Percentiles rank a stretch among this genome's conserved stretches.
phyloP scores from a whole-genome alignment of 768 basidiomycete species.

The Amanita exitialis region DNA sequence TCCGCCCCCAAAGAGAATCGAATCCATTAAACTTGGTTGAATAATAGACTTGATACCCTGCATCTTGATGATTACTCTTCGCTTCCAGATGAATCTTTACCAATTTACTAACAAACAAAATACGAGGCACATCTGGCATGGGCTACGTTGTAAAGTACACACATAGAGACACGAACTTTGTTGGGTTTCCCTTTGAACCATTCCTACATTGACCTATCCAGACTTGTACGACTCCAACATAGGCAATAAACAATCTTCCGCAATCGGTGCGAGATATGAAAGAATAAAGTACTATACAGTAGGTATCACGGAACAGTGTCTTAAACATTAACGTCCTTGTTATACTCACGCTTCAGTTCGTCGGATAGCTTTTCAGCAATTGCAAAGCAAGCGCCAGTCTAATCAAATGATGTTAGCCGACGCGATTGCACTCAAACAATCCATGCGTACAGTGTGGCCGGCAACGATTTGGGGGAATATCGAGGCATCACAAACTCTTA shows the following conservation, averaged over 20 bases:
- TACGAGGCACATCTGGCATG: neutral
- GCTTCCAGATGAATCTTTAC: neutral
- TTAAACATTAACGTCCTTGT: neutral
- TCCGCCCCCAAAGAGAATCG: conserved; percentile 32
- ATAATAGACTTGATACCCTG: neutral
- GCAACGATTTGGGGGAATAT: conserved; percentile 30
- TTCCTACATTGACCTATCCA: neutral
- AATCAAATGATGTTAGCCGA: neutral
- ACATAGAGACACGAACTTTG: neutral
- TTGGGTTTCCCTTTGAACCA: neutral
- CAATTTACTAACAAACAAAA: neutral
- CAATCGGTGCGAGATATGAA: neutral
- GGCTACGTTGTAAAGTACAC: conserved; percentile 2
- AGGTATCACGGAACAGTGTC: neutral
- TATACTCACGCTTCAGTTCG: conserved; percentile 18
- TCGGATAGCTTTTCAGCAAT: conserved; percentile 23
- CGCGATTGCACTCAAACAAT: neutral
- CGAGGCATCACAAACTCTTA: conserved; percentile 33
- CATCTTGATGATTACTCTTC: neutral
- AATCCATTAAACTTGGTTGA: conserved; percentile 32
- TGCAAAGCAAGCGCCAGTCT: conserved; percentile 22
- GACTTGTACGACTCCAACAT: neutral
- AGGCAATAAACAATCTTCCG: neutral
- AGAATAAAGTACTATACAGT: too few relatives aligned
- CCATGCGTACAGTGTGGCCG: conserved; percentile 25